phyloP scores from a whole-genome alignment of 371 early-diverging fungal genomes.

The Rhizomucor pusillus region DNA sequence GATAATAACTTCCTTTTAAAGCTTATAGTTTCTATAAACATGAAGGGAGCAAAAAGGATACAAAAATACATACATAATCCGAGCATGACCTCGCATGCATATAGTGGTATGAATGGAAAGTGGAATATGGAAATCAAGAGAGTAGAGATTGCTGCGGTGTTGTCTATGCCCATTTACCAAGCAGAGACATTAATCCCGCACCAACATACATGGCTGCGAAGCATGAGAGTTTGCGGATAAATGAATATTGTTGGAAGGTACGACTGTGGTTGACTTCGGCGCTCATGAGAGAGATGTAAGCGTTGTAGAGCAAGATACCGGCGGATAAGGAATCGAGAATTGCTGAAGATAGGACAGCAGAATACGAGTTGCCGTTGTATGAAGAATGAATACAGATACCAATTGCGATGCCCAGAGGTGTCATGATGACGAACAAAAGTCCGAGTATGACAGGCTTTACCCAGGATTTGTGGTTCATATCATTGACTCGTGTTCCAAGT shows the following conservation, averaged over 20 bases:
- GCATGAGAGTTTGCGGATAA: conserved; percentile 28
- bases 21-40: too few species aligned
- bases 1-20: too few species aligned
- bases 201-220: conserved; percentile 59
- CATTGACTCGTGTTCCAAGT: conserved; percentile 58
- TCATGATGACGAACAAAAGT: conserved; percentile 54
- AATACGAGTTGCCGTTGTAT: conserved; percentile 53
- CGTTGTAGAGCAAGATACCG: conserved; percentile 65
- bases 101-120: neutral
- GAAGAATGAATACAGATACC: conserved; percentile 60
- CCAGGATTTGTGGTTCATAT: conserved; percentile 44
- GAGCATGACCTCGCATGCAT: too few species aligned
- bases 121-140: neutral
- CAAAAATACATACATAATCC: too few species aligned
- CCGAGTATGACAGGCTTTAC: conserved; percentile 47
- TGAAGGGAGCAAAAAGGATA: too few species aligned
- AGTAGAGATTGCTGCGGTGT: neutral
- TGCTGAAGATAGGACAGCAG: conserved; percentile 48
- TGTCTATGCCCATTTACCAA: conserved; percentile 77
- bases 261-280: conserved; percentile 42
- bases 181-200: conserved; percentile 69
- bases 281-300: conserved; percentile 53
- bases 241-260: conserved; percentile 24
- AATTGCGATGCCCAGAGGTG: conserved; percentile 69
- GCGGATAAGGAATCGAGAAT: conserved; percentile 63